Conservation (phyloP, 148 eudicot species). For the Beta vulgaris region DNA sequence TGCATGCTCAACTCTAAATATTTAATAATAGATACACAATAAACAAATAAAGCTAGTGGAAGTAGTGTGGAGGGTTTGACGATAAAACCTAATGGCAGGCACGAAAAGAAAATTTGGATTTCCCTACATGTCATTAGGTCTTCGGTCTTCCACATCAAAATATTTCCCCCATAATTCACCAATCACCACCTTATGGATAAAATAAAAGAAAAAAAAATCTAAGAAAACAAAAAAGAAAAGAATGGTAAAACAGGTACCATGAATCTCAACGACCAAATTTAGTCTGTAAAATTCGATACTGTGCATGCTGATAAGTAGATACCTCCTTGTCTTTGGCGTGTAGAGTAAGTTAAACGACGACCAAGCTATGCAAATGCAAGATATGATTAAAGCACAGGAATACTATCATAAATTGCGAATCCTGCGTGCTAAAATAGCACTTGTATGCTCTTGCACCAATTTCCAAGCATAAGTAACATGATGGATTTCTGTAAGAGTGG, state of each 20-base stretch:
- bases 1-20: background rate
- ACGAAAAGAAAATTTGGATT: background rate
- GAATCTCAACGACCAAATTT: too few species aligned
- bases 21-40: background rate
- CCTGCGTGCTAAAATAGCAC: conserved; percentile 19
- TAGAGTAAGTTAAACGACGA: background rate
- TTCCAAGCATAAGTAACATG: conserved; percentile 54
- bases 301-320: too few species aligned
- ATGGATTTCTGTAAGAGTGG: conserved; percentile 35
- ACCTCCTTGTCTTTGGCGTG: background rate
- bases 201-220: too few species aligned
- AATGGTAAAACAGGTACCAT: too few species aligned
- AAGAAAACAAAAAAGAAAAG: too few species aligned
- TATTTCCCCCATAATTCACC: background rate
- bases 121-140: too few species aligned
- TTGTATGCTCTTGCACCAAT: conserved; percentile 45
- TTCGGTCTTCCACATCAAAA: background rate
- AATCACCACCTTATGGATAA: background rate
- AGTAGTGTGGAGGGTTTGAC: background rate
- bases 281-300: too few species aligned
- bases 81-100: background rate
- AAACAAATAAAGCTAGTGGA: background rate
- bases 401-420: background rate
- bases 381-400: background rate
- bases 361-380: background rate